Percentiles rank a stretch among this genome's conserved stretches.
Conservation (phyloP, 1,284 basidiomycete species). For the Fomitopsis schrenkii region DNA sequence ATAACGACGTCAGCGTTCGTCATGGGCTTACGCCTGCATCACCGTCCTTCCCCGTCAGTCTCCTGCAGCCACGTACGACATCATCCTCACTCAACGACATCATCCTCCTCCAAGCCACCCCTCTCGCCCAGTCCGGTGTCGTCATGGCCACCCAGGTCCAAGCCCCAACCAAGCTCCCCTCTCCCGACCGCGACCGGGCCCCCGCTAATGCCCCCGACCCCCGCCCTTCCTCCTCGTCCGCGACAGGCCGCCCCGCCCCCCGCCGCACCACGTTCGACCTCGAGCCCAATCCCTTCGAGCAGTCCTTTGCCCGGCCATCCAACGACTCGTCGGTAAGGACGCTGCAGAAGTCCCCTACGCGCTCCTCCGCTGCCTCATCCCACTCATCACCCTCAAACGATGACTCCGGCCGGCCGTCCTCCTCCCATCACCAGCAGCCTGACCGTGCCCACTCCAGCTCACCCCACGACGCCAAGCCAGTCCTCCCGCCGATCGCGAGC, state of each 20-base stretch:
- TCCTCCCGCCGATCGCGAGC: constrained; percentile 84
- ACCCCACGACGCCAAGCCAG: constrained; percentile 40
- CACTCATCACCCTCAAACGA: constrained; percentile 33
- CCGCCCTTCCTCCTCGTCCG: constrained; percentile 3
- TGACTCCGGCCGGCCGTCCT: constrained; percentile 27
- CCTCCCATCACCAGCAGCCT: constrained; percentile 12
- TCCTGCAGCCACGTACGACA: constrained; percentile 16
- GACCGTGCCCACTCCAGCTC: constrained; percentile 27
- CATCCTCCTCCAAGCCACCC: constrained; percentile 1
- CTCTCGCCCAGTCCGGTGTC: constrained; percentile 7
- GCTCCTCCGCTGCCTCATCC: constrained; percentile 36
- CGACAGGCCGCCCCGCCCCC: constrained; percentile 11
- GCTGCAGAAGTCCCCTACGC: constrained; percentile 28
- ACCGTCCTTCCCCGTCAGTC: constrained; percentile 22
- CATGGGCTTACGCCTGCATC: constrained; percentile 20
- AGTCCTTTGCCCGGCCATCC: constrained; percentile 71
- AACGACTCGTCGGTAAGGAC: constrained; percentile 45
- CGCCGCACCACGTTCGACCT: constrained; percentile 71
- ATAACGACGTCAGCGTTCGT: constrained; percentile 33
- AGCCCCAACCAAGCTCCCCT: constrained; percentile 5
- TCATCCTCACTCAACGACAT: constrained; percentile 3
- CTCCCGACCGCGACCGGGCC: constrained; percentile 2
- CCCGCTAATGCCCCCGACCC: constrained; percentile 7
- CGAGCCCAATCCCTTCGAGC: constrained; percentile 96
- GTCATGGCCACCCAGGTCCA: constrained; percentile 9